Conservation (phyloP, 352 stramenopile species). For the Ophiocytium majus region DNA sequence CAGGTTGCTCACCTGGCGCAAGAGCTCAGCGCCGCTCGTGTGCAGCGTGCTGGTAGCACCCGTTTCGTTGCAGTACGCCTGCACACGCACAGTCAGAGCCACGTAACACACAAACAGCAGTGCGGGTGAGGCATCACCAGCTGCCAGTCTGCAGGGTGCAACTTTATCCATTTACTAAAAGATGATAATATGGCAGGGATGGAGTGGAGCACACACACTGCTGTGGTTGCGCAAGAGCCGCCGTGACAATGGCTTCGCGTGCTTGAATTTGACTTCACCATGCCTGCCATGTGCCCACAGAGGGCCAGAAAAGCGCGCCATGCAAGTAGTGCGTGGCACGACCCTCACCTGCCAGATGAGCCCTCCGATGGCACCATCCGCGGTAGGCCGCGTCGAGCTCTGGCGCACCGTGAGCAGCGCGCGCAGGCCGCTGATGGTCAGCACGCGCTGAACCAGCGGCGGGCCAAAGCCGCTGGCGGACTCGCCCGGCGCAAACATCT, state of each 20-base stretch:
- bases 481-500: not conserved
- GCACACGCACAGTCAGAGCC: not conserved
- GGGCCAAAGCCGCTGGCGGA: not conserved
- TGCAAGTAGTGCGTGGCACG: too few relatives aligned
- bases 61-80: not conserved
- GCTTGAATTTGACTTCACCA: not conserved
- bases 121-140: not conserved
- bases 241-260: not conserved
- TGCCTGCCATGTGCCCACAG: not conserved
- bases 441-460: not conserved
- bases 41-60: not conserved
- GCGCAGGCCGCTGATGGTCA: not conserved
- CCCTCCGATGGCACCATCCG: not conserved
- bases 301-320: too few relatives aligned
- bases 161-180: not conserved
- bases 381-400: not conserved
- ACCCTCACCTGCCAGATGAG: not conserved
- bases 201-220: not conserved
- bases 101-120: not conserved
- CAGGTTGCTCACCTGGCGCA: not conserved
- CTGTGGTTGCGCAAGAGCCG: not conserved
- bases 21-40: not conserved
- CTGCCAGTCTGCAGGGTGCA: not conserved
- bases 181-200: not conserved
- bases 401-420: not conserved